Evolutionary conservation across 2,329 filamentous ascomycete genomes (phyloP).

Genomic region (Trichoderma guizhouense): DNA sequence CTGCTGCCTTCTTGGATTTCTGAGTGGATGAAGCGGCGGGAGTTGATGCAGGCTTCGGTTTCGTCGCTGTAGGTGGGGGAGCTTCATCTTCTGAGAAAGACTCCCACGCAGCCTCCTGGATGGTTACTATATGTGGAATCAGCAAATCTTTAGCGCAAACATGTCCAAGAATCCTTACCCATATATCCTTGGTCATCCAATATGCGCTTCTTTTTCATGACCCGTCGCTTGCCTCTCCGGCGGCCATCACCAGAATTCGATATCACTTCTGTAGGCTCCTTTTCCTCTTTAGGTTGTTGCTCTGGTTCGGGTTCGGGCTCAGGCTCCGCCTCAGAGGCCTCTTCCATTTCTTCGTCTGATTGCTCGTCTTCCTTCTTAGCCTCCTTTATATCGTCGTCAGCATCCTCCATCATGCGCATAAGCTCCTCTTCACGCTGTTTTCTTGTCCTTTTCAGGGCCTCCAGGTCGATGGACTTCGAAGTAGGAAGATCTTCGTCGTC

Average conservation of each 20-base stretch:
- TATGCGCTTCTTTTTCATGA: conserved; percentile 84
- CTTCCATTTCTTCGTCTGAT: conserved; percentile 40
- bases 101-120: conserved; percentile 82
- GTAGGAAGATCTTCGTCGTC: conserved; percentile 36
- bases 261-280: conserved; percentile 50
- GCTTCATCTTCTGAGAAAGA: conserved; percentile 90
- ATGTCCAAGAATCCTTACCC: conserved; percentile 52
- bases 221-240: conserved; percentile 70
- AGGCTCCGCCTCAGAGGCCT: conserved; percentile 38
- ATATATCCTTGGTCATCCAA: conserved; percentile 89
- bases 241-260: conserved; percentile 57
- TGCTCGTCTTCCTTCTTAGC: conserved; percentile 36
- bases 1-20: conserved; percentile 51
- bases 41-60: conserved; percentile 46
- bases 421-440: conserved; percentile 40
- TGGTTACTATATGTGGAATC: conserved; percentile 62
- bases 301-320: conserved; percentile 25
- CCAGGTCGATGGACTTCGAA: conserved; percentile 26
- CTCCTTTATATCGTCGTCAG: conserved; percentile 51
- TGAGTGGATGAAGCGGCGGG: conserved; percentile 44
- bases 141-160: neutral
- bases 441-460: conserved; percentile 29
- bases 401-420: conserved; percentile 48
- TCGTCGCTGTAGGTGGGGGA: conserved; percentile 46
- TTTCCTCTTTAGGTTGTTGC: conserved; percentile 32